These are phyloP conservation scores for Kluyveromyces starmeri DNA, from an alignment of 805 yeast species.

Conservation along the genomic window DNA sequence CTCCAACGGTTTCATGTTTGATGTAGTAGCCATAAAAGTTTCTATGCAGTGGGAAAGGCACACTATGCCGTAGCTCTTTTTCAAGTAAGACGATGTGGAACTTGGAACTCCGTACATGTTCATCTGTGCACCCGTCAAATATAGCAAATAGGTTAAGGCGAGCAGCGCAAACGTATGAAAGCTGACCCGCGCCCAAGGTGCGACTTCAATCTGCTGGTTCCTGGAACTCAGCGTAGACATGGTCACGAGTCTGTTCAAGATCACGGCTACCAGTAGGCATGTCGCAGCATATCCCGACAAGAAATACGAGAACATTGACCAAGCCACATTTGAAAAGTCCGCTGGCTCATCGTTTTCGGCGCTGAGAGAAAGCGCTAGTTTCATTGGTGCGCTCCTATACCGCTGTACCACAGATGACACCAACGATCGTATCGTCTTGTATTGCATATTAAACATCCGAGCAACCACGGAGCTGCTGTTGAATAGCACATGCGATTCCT, in stretches of 20 bases:
- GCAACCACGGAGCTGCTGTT: conserved; percentile 7
- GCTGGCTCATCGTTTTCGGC: conserved; percentile 1
- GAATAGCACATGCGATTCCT: conserved; percentile 13
- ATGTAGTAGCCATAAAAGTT: conserved; percentile 47
- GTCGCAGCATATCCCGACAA: conserved; percentile 41
- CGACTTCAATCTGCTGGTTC: conserved; percentile 12
- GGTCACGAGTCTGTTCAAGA: conserved; percentile 48
- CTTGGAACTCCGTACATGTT: conserved; percentile 20
- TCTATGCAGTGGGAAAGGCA: conserved; percentile 42
- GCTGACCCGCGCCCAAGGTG: conserved; percentile 25
- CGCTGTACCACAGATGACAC: conserved; percentile 18
- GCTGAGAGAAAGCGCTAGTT: background rate
- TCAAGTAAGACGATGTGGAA: conserved; percentile 50
- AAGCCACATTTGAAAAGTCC: conserved; percentile 3
- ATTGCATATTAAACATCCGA: conserved; percentile 16
- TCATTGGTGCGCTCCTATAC: conserved; percentile 5
- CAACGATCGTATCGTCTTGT: conserved; percentile 14
- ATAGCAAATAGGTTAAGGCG: conserved; percentile 10
- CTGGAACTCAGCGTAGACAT: conserved; percentile 47
- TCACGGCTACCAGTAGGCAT: conserved; percentile 50
- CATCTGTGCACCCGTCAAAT: conserved; percentile 10
- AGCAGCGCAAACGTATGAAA: conserved; percentile 24
- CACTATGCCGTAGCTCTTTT: conserved; percentile 50
- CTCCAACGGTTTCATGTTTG: conserved; percentile 27
- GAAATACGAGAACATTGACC: conserved; percentile 31